Evolutionary conservation across 768 basidiomycete species (phyloP), one percentile per base, ranked within the genome.

Genomic region (Mycena pura): DNA sequence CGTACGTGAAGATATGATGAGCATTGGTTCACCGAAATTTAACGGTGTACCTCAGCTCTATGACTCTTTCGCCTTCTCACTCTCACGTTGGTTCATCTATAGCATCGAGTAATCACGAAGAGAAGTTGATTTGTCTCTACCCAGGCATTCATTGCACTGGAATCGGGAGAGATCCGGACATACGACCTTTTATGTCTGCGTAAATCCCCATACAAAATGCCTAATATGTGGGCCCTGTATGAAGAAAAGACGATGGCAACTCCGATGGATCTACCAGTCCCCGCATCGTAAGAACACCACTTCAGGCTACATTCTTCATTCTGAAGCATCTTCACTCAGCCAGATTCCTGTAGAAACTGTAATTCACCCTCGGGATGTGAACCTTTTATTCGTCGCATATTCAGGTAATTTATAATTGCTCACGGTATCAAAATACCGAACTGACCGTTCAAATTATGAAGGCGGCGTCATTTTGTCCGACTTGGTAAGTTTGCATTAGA

Each of bases 201-300:
- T 19, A 80, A 88, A 60, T 91, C 92, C 0, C 79, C 82, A 11
- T 92, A 90, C 67, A 79, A 76, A 17, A 83, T 92, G 31, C 87
- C 88, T 3, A 93, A 94, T 68, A 76, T 90, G 66, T 96, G 93
- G 95, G 79, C 78, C 21, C 65, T 85, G 28, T 88, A 92, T 66
- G 86, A 91, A 71, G 83, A 88, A 59, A 83, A 83, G 76, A 73
- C 78, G 69, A 67, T 71, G 44, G 71, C 76, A 0, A 77, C 73
- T 48, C 81, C 79, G 24, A 76, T 76, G 72, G 79, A 67, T 46
- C 74, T 52, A 65, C 61, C 67, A 21, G 68, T 54, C 40, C 67
- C 63, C 49, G 71, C 69, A 38, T 77, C 77, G 84, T 85, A 69
- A 62, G 75, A 27, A 15, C 1, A 17, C 22, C 44, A 31, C 28